Percentiles rank a stretch among this genome's conserved stretches.
Evolutionary conservation across 2,329 filamentous ascomycete genomes (phyloP).

Genomic region (Pseudogymnoascus sp.): DNA sequence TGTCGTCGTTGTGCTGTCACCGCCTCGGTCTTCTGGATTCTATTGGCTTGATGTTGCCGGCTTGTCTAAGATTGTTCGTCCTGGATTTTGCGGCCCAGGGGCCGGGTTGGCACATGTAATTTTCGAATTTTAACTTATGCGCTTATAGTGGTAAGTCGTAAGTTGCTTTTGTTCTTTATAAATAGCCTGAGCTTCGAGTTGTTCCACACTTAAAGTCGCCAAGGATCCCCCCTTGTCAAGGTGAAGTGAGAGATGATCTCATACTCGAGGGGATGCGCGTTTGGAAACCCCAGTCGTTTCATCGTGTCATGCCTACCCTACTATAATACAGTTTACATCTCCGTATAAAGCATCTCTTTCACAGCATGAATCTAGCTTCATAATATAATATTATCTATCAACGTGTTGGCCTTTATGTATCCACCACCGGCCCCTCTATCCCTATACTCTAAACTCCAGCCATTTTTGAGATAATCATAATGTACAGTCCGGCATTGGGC

Average conservation of each 20-base stretch:
- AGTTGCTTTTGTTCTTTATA: neutral
- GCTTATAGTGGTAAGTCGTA: neutral
- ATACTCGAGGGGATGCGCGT: neutral
- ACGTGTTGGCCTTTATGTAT: neutral
- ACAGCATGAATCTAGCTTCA: neutral
- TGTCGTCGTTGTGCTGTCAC: neutral
- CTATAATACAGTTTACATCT: neutral
- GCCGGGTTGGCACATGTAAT: neutral
- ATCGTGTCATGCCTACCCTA: neutral
- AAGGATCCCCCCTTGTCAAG: neutral
- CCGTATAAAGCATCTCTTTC: neutral
- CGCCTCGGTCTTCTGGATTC: neutral
- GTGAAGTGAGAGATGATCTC: neutral
- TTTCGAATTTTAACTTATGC: neutral
- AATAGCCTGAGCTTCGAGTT: neutral
- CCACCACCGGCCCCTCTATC: neutral
- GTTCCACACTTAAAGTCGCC: neutral
- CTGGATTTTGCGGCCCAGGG: neutral
- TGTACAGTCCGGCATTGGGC: conserved; percentile 4
- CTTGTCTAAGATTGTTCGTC: neutral
- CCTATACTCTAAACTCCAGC: neutral
- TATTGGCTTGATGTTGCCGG: neutral
- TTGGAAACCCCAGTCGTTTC: neutral
- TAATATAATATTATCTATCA: neutral
- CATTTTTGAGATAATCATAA: conserved; percentile 8